phyloP scores from a whole-genome alignment of 805 yeast genomes.

The Suhomyces xylopsoci region DNA sequence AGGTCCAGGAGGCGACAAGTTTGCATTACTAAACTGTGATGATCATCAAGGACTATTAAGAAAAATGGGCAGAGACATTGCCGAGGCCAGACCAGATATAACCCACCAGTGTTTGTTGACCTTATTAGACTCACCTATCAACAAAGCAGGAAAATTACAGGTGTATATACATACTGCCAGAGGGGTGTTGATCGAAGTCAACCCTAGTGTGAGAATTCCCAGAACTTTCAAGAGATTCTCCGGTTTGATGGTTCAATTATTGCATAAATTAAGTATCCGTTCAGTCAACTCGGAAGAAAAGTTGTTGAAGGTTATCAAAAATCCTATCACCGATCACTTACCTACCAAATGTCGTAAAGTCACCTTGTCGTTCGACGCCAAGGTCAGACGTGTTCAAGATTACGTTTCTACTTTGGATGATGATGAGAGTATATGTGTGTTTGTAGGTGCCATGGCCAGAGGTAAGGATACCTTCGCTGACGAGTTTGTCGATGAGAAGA shows the following conservation, averaged over 20 bases:
- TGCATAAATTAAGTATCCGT: constrained; percentile 88
- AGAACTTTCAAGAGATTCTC: constrained; percentile 97
- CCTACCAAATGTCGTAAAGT: constrained; percentile 95
- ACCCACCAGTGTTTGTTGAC: constrained; percentile 97
- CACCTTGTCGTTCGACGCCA: constrained; percentile 90
- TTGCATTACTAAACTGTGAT: constrained; percentile 91
- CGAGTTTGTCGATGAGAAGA: constrained; percentile 93
- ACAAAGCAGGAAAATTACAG: constrained; percentile 95
- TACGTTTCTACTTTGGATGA: constrained; percentile 75
- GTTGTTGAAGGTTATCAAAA: constrained; percentile 88
- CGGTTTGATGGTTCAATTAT: constrained; percentile 94
- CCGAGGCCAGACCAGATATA: constrained; percentile 98
- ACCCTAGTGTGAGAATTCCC: constrained; percentile 95
- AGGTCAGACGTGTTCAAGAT: constrained; percentile 83
- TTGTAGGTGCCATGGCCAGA: constrained; percentile 99
- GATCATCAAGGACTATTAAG: constrained; percentile 95
- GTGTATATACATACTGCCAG: constrained; percentile 95
- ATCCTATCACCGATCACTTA: constrained; percentile 94
- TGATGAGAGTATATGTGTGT: constrained; percentile 94
- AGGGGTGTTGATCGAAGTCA: constrained; percentile 92
- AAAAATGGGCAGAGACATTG: constrained; percentile 95
- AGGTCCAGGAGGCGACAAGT: constrained; percentile 79
- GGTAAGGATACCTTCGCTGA: constrained; percentile 98
- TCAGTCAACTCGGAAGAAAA: constrained; percentile 95
- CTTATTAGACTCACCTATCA: constrained; percentile 92